phyloP scores from a whole-genome alignment of 169 alveolate genomes.

The Sarcocystis neurona region DNA sequence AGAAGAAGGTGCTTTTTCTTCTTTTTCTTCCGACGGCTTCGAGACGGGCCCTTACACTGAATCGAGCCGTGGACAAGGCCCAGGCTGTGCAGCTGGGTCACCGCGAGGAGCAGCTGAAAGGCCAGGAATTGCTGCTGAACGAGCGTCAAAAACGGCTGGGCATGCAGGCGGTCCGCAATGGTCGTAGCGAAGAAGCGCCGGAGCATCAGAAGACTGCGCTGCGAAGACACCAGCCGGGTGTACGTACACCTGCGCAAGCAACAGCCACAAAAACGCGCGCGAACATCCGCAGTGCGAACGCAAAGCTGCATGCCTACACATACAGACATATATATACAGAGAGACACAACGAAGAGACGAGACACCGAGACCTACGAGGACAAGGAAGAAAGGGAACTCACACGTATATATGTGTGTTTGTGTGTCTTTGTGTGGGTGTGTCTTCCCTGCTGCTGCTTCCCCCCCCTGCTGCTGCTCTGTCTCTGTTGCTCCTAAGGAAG shows the following conservation, averaged over 20 bases:
- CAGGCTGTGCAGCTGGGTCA: conserved; percentile 76
- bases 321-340: not conserved
- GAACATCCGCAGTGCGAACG: not conserved
- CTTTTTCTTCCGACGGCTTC: too few relatives aligned
- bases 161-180: conserved; percentile 76
- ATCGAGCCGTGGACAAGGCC: conserved; percentile 83
- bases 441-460: too few relatives aligned
- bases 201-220: conserved; percentile 55
- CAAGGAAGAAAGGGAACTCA: not conserved
- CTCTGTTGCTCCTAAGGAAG: too few relatives aligned
- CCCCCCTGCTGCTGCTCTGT: too few relatives aligned
- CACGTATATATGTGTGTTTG: not conserved
- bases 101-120: conserved; percentile 78
- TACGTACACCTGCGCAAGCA: conserved; percentile 50
- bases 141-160: conserved; percentile 74
- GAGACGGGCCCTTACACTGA: conserved; percentile 65
- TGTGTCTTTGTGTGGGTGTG: not conserved
- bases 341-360: not conserved
- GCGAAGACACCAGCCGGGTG: conserved; percentile 30
- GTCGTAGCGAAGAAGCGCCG: conserved; percentile 77
- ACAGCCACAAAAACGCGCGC: not conserved
- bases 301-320: not conserved
- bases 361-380: too few relatives aligned
- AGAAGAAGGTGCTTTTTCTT: too few relatives aligned
- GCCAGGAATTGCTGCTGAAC: conserved; percentile 80